Conservation (phyloP, 345 rosid genomes). For the Ceriops tagal region DNA sequence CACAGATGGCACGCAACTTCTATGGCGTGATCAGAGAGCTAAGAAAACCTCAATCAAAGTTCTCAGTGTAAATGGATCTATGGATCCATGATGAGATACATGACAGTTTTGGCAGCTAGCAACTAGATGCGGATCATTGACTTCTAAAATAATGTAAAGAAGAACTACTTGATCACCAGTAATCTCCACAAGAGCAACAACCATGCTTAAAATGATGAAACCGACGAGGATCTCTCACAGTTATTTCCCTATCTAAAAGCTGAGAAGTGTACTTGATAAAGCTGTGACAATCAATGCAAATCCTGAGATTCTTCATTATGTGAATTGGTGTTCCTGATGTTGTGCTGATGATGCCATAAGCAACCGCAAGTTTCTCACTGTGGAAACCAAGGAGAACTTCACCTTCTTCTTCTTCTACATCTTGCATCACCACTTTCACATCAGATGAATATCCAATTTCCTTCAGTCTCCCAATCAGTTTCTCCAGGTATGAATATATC, state of each 20-base stretch:
- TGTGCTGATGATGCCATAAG: conserved; percentile 33
- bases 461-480: conserved; percentile 29
- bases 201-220: conserved; percentile 44
- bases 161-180: conserved; percentile 29
- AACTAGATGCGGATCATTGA: not conserved
- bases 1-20: not conserved
- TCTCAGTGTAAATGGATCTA: not conserved
- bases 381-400: conserved; percentile 39
- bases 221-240: conserved; percentile 35
- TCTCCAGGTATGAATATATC: conserved; percentile 31
- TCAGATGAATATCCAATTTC: conserved; percentile 37
- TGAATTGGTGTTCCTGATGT: conserved; percentile 25
- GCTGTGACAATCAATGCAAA: conserved; percentile 44
- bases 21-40: not conserved
- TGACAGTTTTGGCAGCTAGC: not conserved
- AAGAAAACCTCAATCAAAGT: not conserved
- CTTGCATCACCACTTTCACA: conserved; percentile 31
- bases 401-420: conserved; percentile 41
- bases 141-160: not conserved
- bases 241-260: conserved; percentile 35
- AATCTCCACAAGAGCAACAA: conserved; percentile 43
- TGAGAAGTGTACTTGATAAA: conserved; percentile 34
- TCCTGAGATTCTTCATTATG: conserved; percentile 37
- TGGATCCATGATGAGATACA: not conserved
- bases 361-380: conserved; percentile 42